These are phyloP conservation scores for Toxoplasma gondii DNA, from an alignment of 169 alveolate genomes.

Conservation along the genomic window DNA sequence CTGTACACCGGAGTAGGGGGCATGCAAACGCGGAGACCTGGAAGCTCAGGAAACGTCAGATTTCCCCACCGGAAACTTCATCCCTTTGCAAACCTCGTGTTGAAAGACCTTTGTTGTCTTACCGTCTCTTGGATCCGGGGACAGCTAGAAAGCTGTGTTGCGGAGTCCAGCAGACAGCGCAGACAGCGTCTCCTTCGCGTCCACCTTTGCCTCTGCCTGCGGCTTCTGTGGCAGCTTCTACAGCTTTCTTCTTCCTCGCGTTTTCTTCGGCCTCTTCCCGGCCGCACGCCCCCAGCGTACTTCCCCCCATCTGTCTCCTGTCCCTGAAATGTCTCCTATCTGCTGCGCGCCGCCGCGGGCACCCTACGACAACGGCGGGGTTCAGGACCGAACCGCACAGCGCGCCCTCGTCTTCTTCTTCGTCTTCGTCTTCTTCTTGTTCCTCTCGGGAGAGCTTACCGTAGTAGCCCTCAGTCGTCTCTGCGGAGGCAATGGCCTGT, in stretches of 20 bases:
- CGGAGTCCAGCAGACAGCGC: constrained; percentile 57
- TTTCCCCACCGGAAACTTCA: no score
- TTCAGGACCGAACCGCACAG: no score
- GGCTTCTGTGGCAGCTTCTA: constrained; percentile 33
- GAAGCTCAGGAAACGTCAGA: no score
- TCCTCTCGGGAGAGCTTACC: neutral
- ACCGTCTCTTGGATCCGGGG: constrained; percentile 12
- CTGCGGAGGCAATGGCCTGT: neutral
- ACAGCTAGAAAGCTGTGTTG: constrained; percentile 50
- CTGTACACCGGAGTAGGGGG: no score
- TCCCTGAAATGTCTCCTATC: neutral
- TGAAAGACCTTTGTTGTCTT: neutral
- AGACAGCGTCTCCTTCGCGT: constrained; percentile 17
- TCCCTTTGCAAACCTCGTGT: no score
- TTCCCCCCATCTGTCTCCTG: neutral
- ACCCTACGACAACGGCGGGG: no score
- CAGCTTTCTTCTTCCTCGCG: neutral
- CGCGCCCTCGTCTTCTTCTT: neutral
- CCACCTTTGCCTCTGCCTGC: constrained; percentile 58
- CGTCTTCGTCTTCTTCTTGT: neutral
- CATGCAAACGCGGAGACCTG: neutral
- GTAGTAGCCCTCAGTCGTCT: neutral
- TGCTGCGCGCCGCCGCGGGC: neutral
- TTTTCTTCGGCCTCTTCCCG: neutral
- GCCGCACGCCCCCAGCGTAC: neutral